These are phyloP conservation scores for Eimeria necatrix DNA, from an alignment of 169 alveolate species.

Conservation along the genomic window DNA sequence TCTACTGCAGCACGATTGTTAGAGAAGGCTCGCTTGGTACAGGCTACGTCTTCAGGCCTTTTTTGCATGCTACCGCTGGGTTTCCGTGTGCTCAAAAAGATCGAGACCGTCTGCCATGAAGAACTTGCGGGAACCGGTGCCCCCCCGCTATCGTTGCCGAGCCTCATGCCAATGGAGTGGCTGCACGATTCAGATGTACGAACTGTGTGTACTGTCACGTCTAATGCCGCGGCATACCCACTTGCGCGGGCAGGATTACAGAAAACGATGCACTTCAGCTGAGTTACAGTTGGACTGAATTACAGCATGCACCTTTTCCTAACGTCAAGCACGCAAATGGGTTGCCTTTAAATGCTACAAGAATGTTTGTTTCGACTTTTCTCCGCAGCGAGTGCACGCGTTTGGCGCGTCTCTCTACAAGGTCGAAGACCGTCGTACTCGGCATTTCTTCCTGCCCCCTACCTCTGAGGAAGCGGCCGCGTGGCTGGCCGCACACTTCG, in stretches of 20 bases:
- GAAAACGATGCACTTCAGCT: too few species aligned
- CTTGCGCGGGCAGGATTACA: too few species aligned
- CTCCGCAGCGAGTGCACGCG: conserved; percentile 57
- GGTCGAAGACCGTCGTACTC: conserved; percentile 53
- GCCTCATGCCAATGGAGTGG: conserved; percentile 63
- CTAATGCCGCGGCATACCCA: too few species aligned
- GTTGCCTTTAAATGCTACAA: too few species aligned
- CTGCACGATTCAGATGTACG: conserved; percentile 47
- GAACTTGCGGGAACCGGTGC: conserved; percentile 58
- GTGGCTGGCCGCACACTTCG: conserved; percentile 49
- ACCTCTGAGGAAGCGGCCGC: conserved; percentile 70
- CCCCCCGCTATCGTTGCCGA: conserved; percentile 45
- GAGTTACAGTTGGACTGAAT: too few species aligned
- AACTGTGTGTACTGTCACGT: neutral
- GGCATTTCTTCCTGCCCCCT: conserved; percentile 61
- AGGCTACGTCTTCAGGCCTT: conserved; percentile 38
- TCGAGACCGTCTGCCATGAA: conserved; percentile 57
- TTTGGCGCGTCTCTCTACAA: conserved; percentile 56
- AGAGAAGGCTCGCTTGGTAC: conserved; percentile 57
- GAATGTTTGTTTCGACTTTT: neutral
- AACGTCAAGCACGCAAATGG: too few species aligned
- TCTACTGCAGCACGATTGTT: conserved; percentile 8
- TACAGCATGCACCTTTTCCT: too few species aligned
- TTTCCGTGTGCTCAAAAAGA: conserved; percentile 60
- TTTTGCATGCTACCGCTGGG: conserved; percentile 62